Evolutionary conservation across 192 early-diverging fungal species (phyloP).

Genomic region (Backusella tarrabulga): DNA sequence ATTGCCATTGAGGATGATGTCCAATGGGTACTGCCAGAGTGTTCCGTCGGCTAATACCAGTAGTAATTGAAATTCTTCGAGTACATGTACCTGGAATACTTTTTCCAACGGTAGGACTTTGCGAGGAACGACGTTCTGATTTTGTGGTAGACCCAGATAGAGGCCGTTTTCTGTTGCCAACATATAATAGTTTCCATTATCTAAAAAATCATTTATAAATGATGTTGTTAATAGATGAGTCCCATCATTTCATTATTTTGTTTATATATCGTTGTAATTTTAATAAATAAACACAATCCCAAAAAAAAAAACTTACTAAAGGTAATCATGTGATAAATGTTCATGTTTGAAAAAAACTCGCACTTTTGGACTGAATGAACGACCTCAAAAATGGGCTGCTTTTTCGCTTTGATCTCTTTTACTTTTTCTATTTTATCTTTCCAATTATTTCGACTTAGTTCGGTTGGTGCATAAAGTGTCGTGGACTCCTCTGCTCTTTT

Average conservation of each 20-base stretch:
- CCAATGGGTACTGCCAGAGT: constrained; percentile 54
- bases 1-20: constrained; percentile 44
- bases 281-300: not conserved
- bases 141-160: constrained; percentile 56
- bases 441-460: not conserved
- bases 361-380: not conserved
- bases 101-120: constrained; percentile 68
- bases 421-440: not conserved
- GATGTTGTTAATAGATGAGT: not conserved
- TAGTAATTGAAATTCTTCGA: constrained; percentile 76
- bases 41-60: constrained; percentile 79
- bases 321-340: constrained; percentile 53
- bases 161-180: constrained; percentile 86
- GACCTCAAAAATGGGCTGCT: not conserved
- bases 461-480: not conserved
- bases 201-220: constrained; percentile 46
- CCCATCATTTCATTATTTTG: not conserved
- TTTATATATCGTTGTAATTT: not conserved
- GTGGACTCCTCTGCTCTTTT: not conserved
- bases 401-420: not conserved
- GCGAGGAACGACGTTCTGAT: constrained; percentile 70
- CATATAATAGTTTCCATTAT: constrained; percentile 58
- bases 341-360: constrained; percentile 45
- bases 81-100: constrained; percentile 80
- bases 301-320: constrained; percentile 29